Evolutionary conservation across 805 yeast genomes (phyloP).

Genomic region (Pichia phayaonensis): DNA sequence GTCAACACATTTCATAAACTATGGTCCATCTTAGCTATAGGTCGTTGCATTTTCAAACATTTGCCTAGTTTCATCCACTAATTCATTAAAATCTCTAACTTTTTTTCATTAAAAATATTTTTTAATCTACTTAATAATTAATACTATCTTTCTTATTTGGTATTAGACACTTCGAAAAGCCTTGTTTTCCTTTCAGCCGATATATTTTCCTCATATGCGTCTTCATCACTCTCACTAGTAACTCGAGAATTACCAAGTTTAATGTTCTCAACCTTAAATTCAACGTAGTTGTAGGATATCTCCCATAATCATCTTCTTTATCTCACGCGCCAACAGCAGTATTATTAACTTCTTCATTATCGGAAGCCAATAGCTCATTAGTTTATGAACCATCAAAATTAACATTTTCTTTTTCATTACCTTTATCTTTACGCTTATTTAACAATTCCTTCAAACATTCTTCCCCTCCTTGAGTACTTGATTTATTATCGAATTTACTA

Average conservation of each 20-base stretch:
- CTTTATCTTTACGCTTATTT: slow-evolving; percentile 57
- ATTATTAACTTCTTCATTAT: slow-evolving; percentile 32
- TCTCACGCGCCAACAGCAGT: slow-evolving; percentile 17
- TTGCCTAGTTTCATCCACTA: slow-evolving; percentile 41
- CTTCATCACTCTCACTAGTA: slow-evolving; percentile 7
- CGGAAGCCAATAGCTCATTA: slow-evolving; percentile 64
- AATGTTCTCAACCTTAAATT: background rate
- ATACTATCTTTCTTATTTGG: slow-evolving; percentile 9
- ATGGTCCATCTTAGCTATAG: slow-evolving; percentile 62
- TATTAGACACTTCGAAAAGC: slow-evolving; percentile 10
- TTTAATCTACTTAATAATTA: slow-evolving; percentile 6
- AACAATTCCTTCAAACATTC: slow-evolving; percentile 63
- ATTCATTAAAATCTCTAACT: slow-evolving; percentile 35
- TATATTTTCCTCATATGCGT: slow-evolving; percentile 10
- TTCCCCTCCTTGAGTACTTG: slow-evolving; percentile 83
- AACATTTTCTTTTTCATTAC: slow-evolving; percentile 32
- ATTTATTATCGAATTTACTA: slow-evolving; percentile 82
- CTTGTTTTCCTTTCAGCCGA: slow-evolving; percentile 9
- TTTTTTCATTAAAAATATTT: slow-evolving; percentile 33
- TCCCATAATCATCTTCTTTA: slow-evolving; percentile 7
- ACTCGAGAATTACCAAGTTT: background rate
- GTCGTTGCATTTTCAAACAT: slow-evolving; percentile 65
- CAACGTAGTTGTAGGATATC: background rate
- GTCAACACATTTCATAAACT: slow-evolving; percentile 53
- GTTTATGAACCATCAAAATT: slow-evolving; percentile 62